Percentiles rank a stretch among this genome's conserved stretches.
Evolutionary conservation across 306 rosid genomes (phyloP).

Genomic region (Begonia masoniana): DNA sequence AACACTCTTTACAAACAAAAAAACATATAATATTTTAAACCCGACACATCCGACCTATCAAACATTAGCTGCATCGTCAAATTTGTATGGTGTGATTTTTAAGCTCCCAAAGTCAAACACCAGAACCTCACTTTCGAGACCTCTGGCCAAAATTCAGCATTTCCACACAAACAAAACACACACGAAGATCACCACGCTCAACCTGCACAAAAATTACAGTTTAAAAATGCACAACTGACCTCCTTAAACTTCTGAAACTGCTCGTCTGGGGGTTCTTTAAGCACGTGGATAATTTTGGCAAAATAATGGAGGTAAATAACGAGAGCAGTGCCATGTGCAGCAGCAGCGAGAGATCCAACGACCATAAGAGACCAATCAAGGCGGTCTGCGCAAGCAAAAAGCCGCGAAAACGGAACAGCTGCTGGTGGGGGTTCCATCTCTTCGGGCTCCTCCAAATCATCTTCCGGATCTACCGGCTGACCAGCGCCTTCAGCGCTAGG

Average conservation of each 20-base stretch:
- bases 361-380: slow-evolving; percentile 89
- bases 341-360: slow-evolving; percentile 88
- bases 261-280: slow-evolving; percentile 12
- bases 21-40: neutral
- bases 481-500: slow-evolving; percentile 53
- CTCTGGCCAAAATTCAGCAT: neutral
- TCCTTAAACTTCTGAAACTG: slow-evolving; percentile 57
- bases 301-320: slow-evolving; percentile 92
- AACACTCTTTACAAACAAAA: neutral
- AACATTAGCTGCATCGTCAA: no score
- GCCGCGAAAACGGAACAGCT: slow-evolving; percentile 79
- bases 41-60: neutral
- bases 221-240: slow-evolving; percentile 32
- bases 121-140: no score
- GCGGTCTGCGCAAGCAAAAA: slow-evolving; percentile 92
- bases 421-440: slow-evolving; percentile 97
- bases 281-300: slow-evolving; percentile 63
- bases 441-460: slow-evolving; percentile 83
- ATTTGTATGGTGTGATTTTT: no score
- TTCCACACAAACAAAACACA: neutral
- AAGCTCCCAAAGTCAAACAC: no score
- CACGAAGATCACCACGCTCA: neutral
- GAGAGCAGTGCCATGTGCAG: slow-evolving; percentile 94
- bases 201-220: slow-evolving; percentile 15
- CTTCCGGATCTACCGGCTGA: slow-evolving; percentile 69